Percentiles rank a stretch among this genome's conserved stretches.
Evolutionary conservation across 1,139 yeast species (phyloP).

Genomic region (Candida sanyaensis): DNA sequence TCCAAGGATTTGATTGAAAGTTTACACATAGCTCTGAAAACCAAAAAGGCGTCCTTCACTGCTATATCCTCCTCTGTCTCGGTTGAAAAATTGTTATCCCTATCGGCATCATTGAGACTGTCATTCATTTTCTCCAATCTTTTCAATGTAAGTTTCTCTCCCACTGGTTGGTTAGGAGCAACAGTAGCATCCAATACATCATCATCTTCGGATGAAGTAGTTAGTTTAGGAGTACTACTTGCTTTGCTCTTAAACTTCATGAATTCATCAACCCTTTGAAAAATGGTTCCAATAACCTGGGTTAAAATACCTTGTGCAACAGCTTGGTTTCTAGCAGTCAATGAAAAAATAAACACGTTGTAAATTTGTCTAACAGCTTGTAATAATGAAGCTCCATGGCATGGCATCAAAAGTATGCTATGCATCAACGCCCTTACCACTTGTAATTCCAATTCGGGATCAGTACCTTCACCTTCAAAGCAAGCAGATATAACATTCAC

Average conservation of each 20-base stretch:
- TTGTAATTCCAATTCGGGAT: constrained; percentile 84
- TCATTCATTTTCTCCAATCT: constrained; percentile 58
- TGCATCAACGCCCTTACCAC: constrained; percentile 90
- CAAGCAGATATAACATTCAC: constrained; percentile 84
- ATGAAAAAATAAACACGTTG: constrained; percentile 84
- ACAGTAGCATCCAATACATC: constrained; percentile 14
- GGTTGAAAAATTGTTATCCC: constrained; percentile 49
- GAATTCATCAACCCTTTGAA: constrained; percentile 64
- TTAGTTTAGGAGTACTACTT: constrained; percentile 22
- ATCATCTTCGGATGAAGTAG: constrained; percentile 17
- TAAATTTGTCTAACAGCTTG: constrained; percentile 93
- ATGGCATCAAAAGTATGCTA: constrained; percentile 78
- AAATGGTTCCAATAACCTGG: constrained; percentile 84
- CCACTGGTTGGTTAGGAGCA: constrained; percentile 12
- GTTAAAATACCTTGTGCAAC: constrained; percentile 95
- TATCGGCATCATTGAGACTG: constrained; percentile 49
- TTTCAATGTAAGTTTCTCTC: constrained; percentile 53
- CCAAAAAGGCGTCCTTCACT: constrained; percentile 88
- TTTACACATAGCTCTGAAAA: constrained; percentile 93
- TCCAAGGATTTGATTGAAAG: constrained; percentile 81
- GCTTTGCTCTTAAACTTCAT: constrained; percentile 20
- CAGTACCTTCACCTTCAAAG: constrained; percentile 91
- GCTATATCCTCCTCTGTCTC: constrained; percentile 60
- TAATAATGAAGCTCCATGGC: constrained; percentile 86
- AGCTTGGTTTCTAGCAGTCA: constrained; percentile 81